A percentile compares a stretch with the other conserved stretches of the same genome.
These are phyloP conservation scores for Quercus engelmannii DNA, from an alignment of 306 rosid genomes.

Conservation along the genomic window DNA sequence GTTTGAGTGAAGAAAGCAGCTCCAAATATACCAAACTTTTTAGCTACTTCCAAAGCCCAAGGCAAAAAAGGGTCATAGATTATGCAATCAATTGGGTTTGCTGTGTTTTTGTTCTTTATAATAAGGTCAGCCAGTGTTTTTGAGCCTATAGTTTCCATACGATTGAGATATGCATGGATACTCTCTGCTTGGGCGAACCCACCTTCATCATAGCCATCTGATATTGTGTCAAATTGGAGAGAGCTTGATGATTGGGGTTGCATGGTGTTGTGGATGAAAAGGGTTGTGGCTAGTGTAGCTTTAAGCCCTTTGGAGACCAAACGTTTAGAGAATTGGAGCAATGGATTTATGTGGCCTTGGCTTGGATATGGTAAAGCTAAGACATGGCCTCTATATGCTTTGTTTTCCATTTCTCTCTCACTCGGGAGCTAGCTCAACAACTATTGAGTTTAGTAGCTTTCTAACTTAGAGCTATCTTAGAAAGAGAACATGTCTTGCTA, in stretches of 20 bases:
- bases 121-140: constrained; percentile 41
- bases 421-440: too few species aligned
- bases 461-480: too few species aligned
- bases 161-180: constrained; percentile 34
- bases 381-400: constrained; percentile 18
- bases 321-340: constrained; percentile 42
- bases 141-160: constrained; percentile 38
- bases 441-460: too few species aligned
- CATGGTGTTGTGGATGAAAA: constrained; percentile 45
- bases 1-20: constrained; percentile 59
- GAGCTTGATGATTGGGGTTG: constrained; percentile 19
- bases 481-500: too few species aligned
- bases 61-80: constrained; percentile 46
- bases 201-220: constrained; percentile 61
- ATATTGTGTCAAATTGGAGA: constrained; percentile 51
- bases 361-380: constrained; percentile 48
- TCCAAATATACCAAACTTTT: constrained; percentile 35
- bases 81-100: constrained; percentile 38
- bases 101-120: constrained; percentile 17
- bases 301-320: constrained; percentile 33
- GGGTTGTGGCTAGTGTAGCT: constrained; percentile 45
- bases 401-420: too few species aligned
- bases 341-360: constrained; percentile 58
- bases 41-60: constrained; percentile 58
- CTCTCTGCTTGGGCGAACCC: constrained; percentile 39